A percentile compares a stretch with the other conserved stretches of the same genome.
These are phyloP conservation scores for Moesziomyces antarcticus DNA, from an alignment of 1,284 basidiomycete genomes.

Conservation along the genomic window DNA sequence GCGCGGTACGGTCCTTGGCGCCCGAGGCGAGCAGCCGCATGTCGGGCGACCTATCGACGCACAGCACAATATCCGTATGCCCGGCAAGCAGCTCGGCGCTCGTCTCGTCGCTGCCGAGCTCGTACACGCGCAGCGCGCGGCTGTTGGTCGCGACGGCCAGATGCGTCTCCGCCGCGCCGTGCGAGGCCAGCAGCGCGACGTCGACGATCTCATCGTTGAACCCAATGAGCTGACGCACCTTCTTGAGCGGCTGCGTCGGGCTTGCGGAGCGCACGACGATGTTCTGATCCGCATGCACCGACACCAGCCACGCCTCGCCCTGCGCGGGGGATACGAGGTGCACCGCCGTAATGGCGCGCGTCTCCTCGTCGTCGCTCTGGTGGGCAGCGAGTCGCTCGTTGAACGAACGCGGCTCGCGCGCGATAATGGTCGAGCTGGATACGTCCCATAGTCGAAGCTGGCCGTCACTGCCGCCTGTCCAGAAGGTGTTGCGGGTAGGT, in stretches of 20 bases:
- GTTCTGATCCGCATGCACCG: slow-evolving; percentile 92
- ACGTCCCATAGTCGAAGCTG: slow-evolving; percentile 58
- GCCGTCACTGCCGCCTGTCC: slow-evolving; percentile 59
- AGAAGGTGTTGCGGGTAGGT: slow-evolving; percentile 34
- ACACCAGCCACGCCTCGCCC: slow-evolving; percentile 71
- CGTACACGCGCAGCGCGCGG: slow-evolving; percentile 86
- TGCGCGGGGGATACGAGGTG: slow-evolving; percentile 22
- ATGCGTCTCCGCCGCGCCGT: slow-evolving; percentile 73
- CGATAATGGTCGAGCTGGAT: slow-evolving; percentile 29
- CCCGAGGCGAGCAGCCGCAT: slow-evolving; percentile 85
- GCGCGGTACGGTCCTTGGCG: slow-evolving; percentile 88
- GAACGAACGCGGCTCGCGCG: slow-evolving; percentile 24
- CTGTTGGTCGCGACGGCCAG: slow-evolving; percentile 96
- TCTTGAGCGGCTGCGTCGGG: slow-evolving; percentile 73
- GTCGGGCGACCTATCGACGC: slow-evolving; percentile 78
- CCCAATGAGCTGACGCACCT: slow-evolving; percentile 80
- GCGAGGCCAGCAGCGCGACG: slow-evolving; percentile 69
- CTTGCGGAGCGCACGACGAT: slow-evolving; percentile 76
- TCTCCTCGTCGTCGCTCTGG: slow-evolving; percentile 45
- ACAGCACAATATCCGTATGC: slow-evolving; percentile 90
- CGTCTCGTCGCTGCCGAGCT: slow-evolving; percentile 67
- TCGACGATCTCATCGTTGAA: slow-evolving; percentile 99
- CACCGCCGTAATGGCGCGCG: slow-evolving; percentile 58
- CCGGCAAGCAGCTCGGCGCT: slow-evolving; percentile 58
- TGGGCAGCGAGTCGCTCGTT: slow-evolving; percentile 23